phyloP scores from a whole-genome alignment of 306 rosid genomes.

The Trifolium pratense region DNA sequence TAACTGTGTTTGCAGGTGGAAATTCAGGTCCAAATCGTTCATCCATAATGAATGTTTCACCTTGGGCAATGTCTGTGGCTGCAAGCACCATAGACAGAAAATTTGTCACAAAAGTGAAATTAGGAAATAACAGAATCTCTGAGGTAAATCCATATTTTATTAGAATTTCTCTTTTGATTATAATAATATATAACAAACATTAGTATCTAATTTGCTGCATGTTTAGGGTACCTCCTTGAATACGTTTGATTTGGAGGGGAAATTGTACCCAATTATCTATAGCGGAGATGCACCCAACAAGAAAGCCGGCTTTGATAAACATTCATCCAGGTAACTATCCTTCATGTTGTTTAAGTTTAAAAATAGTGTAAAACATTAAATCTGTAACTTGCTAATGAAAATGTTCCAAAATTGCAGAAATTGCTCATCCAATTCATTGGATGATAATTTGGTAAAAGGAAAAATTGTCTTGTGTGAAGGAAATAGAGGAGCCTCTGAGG shows the following conservation, averaged over 20 bases:
- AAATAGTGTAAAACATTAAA: too few relatives aligned
- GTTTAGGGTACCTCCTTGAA: conserved; percentile 45
- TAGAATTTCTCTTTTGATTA: too few relatives aligned
- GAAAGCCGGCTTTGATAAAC: not conserved
- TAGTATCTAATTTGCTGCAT: not conserved
- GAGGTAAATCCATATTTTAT: conserved; percentile 39
- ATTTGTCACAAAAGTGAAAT: conserved; percentile 46
- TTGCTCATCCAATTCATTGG: conserved; percentile 19
- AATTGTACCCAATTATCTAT: conserved; percentile 37
- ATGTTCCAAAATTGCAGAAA: conserved; percentile 17
- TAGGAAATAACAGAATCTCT: conserved; percentile 47
- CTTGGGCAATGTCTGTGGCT: conserved; percentile 59
- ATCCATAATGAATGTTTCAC: conserved; percentile 39
- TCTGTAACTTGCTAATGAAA: too few relatives aligned
- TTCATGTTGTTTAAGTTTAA: not conserved
- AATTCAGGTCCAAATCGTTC: conserved; percentile 38
- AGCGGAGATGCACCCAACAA: conserved; percentile 45
- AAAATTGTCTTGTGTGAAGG: conserved; percentile 52
- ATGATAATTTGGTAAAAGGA: conserved; percentile 34
- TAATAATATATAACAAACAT: too few relatives aligned
- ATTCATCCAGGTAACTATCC: conserved; percentile 38
- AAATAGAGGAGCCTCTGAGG: not conserved
- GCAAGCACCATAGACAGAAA: conserved; percentile 54
- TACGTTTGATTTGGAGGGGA: conserved; percentile 39
- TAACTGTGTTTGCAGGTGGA: too few relatives aligned